phyloP scores from a whole-genome alignment of 805 yeast species.

The Candida dajiaensis region DNA sequence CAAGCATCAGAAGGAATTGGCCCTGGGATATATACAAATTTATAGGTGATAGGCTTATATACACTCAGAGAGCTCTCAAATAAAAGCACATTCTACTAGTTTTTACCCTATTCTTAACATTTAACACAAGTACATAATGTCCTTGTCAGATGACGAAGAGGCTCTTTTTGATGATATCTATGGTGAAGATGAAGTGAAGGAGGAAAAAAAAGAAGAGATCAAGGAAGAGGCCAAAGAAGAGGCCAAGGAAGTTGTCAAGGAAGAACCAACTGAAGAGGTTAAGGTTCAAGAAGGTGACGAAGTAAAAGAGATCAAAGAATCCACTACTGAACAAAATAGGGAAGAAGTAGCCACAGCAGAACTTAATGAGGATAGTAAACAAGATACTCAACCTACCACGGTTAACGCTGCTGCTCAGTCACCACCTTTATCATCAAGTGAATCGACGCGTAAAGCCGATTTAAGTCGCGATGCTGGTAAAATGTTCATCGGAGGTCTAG shows the following conservation, averaged over 20 bases:
- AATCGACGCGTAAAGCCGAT: conserved; percentile 34
- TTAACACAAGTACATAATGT: conserved; percentile 32
- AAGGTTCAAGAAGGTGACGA: conserved; percentile 7
- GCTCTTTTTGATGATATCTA: conserved; percentile 92
- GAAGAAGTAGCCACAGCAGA: not conserved
- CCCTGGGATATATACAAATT: not conserved
- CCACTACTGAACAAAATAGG: not conserved
- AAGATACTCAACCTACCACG: not conserved
- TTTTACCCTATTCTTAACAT: not conserved
- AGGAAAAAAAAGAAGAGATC: conserved; percentile 16
- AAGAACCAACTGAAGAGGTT: conserved; percentile 6
- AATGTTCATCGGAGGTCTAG: conserved; percentile 94
- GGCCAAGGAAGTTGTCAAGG: conserved; percentile 10
- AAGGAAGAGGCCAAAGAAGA: conserved; percentile 24
- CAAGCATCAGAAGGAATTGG: not conserved
- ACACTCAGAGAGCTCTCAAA: not conserved
- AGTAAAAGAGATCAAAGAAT: conserved; percentile 1
- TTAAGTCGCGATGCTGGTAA: conserved; percentile 73
- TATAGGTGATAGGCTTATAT: not conserved
- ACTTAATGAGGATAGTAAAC: not conserved
- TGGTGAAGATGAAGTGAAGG: conserved; percentile 28
- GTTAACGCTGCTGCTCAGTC: conserved; percentile 2
- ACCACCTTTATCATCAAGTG: not conserved
- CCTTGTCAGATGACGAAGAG: conserved; percentile 83
- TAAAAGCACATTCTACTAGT: not conserved